Evolutionary conservation across 2,329 filamentous ascomycete species (phyloP).

Genomic region (Aspergillus pseudoviridinutans): DNA sequence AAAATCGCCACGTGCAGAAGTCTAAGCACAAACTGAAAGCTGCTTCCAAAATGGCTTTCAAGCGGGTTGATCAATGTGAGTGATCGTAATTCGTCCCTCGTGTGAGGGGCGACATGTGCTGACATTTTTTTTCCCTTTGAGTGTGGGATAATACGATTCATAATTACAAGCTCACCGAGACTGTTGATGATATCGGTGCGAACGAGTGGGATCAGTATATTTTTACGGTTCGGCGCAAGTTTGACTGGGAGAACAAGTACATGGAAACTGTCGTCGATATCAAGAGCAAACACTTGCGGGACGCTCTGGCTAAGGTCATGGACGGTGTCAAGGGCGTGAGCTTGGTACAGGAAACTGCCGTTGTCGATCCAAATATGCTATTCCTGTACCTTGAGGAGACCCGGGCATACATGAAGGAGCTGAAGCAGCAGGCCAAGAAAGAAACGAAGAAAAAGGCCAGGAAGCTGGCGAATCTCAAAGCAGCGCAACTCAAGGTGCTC

Average conservation of each 20-base stretch:
- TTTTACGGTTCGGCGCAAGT: conserved; percentile 77
- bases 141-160: conserved; percentile 55
- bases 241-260: conserved; percentile 82
- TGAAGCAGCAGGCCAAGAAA: conserved; percentile 64
- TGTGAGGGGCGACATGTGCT: neutral
- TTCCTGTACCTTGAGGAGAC: conserved; percentile 77
- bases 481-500: conserved; percentile 61
- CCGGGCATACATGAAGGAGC: conserved; percentile 57
- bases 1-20: conserved; percentile 19
- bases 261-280: conserved; percentile 72
- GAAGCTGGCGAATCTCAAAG: conserved; percentile 36
- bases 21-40: conserved; percentile 42
- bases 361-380: conserved; percentile 66
- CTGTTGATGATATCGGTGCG: conserved; percentile 57
- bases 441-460: conserved; percentile 42
- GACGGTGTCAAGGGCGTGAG: conserved; percentile 74
- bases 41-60: conserved; percentile 60
- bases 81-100: conserved; percentile 5
- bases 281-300: conserved; percentile 74
- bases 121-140: conserved; percentile 9
- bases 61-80: conserved; percentile 60
- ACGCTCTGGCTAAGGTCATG: conserved; percentile 67
- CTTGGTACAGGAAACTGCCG: conserved; percentile 74
- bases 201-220: conserved; percentile 73
- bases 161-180: conserved; percentile 66